phyloP scores from a whole-genome alignment of 495 filamentous ascomycete species.

The Lepraria neglecta region DNA sequence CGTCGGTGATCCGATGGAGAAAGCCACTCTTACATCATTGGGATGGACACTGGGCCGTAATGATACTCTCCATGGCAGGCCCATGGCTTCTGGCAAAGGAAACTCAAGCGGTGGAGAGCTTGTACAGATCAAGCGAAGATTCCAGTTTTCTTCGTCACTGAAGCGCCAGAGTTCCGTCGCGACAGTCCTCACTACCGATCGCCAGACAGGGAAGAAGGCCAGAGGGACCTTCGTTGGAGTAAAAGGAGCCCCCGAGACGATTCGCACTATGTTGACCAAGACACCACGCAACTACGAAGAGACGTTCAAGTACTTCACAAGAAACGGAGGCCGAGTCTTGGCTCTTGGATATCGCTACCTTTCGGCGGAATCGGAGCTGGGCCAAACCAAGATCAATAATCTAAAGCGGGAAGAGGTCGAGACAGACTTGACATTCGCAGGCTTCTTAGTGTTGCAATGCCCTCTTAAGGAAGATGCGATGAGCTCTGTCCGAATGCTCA shows the following conservation, averaged over 20 bases:
- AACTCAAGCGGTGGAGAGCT: slow-evolving; percentile 48
- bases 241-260: slow-evolving; percentile 96
- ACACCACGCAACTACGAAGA: slow-evolving; percentile 89
- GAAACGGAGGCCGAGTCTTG: slow-evolving; percentile 87
- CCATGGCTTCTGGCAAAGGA: slow-evolving; percentile 37
- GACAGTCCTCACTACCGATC: slow-evolving; percentile 61
- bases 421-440: slow-evolving; percentile 75
- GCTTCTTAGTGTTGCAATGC: slow-evolving; percentile 91
- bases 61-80: slow-evolving; percentile 65
- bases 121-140: slow-evolving; percentile 91
- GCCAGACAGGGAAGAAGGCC: slow-evolving; percentile 61
- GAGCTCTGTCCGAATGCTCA: slow-evolving; percentile 90
- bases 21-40: slow-evolving; percentile 81
- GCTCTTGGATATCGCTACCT: slow-evolving; percentile 92
- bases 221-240: slow-evolving; percentile 85
- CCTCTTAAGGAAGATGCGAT: slow-evolving; percentile 96
- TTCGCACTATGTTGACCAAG: slow-evolving; percentile 80
- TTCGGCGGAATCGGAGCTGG: slow-evolving; percentile 69
- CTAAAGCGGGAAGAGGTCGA: slow-evolving; percentile 90
- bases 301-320: slow-evolving; percentile 95
- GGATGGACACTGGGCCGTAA: slow-evolving; percentile 88
- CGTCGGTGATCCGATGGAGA: slow-evolving; percentile 98
- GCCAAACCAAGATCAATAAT: slow-evolving; percentile 80
- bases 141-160: slow-evolving; percentile 95
- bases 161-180: slow-evolving; percentile 95